Evolutionary conservation across 768 basidiomycete species (phyloP), one percentile per base, ranked within the genome.

Genomic region (Calvatia gigantea): DNA sequence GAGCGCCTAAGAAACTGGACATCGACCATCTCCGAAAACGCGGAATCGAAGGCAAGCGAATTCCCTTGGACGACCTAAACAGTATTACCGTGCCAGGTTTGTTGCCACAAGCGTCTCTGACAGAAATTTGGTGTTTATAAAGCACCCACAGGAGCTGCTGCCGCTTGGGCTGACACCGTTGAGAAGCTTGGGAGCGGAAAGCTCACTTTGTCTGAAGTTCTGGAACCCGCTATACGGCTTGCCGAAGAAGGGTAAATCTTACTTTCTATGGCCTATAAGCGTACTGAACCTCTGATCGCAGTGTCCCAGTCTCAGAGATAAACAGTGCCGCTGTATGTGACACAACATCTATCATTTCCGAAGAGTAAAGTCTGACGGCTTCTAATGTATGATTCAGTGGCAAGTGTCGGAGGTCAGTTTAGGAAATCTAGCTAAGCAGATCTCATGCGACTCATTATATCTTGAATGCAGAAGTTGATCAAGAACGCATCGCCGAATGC

Each of bases 91-190:
- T 93, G 11, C 91, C 91, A 62, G 89, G 89, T 59, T 29, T 44
- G 28, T 19, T 15, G 21, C 21, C 23, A 19, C 25, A n/a, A 31
- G 14, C 46, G 15, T 12, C 2, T n/a, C n/a, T 47, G 3, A 31
- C 33, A 55, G 43, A 17, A 23, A 25, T 9, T 11, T 3, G 11
- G 11, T 23, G 19, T 21, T 21, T 12, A 47, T 32, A 4, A 58
- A 2, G 21, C 27, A 25, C 25, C 32, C 28, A 62, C 65, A 82
- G 94, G 96, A 48, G 89, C 91, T n/a, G 91, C 95, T 2, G 91
- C 94, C 31, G 94, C 94, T 14, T 98, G 96, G 95, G 76, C 91
- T 15, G 97, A 98, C 68, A 90, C 94, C 0, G 77, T 98, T 31
- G 82, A 90, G 57, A 73, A 75, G 35, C 84, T 97, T 51, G 96